Evolutionary conservation across 306 rosid species (phyloP), one percentile per base, ranked within the genome.

Genomic region (Astragalus glycyphyllos): DNA sequence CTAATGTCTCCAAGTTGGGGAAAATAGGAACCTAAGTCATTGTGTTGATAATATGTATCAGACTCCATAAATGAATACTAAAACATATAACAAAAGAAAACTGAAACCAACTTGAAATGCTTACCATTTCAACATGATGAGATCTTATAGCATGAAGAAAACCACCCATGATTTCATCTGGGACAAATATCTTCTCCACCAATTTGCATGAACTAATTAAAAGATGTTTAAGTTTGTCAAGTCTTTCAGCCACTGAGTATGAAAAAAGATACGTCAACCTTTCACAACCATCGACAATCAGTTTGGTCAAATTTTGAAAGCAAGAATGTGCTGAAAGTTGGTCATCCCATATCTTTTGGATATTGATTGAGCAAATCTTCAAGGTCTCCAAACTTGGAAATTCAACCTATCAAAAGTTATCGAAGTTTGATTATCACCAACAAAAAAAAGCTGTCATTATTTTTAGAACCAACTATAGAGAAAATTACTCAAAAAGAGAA

Each of bases 1-100:
- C 71, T 17, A 79, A 53, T 50, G 71, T 73, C 83, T 79, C 83
- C 67, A 79, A 68, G 71, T 79, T 68, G 45, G 79, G 76, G 61
- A 79, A 79, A 34, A 79, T 34, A 40, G 82, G 75, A 79, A 51
- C 79, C 83, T 79, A 42, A 9, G 67, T 66, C 58, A 73, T n/a
- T 38, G 1, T 1, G 32, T 60, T 41, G 29, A 71, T 26, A 46
- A 56, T 56, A 55, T 45, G 15, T 38, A 17, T 66, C 59, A 73
- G 61, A 69, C 12, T 46, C 65, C 17, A 56, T 26, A 17, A 45
- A 5, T 8, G 66, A 61, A 44, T 60, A 14, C 14, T 65, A 65
- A 23, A 58, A 57, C 23, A 11, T 11, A 16, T 17, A 58, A 17
- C 31, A 73, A 44, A 42, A 31, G 29, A 62, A 65, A 65, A 6